Evolutionary conservation across 2,329 filamentous ascomycete species (phyloP).

Genomic region (Ampelomyces quisqualis): DNA sequence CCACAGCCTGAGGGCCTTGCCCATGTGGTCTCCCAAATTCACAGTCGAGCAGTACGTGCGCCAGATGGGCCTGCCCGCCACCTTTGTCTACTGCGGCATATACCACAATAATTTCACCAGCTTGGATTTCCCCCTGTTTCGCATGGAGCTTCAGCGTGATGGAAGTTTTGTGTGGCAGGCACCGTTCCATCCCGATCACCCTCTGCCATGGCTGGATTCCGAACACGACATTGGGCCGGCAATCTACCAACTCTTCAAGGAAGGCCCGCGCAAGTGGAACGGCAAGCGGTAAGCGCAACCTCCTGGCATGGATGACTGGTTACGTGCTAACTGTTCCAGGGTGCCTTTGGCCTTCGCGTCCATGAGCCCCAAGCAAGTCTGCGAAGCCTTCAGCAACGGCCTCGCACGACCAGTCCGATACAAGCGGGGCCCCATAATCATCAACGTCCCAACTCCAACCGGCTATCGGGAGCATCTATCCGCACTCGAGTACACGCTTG

Average conservation of each 20-base stretch:
- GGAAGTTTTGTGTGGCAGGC: constrained; percentile 91
- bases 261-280: constrained; percentile 83
- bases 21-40: constrained; percentile 90
- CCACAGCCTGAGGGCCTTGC: constrained; percentile 74
- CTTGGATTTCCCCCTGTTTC: constrained; percentile 87
- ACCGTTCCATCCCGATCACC: constrained; percentile 85
- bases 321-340: constrained; percentile 49
- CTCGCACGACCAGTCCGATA: constrained; percentile 78
- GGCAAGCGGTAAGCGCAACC: constrained; percentile 60
- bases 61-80: constrained; percentile 77
- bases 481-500: constrained; percentile 61
- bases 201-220: constrained; percentile 91
- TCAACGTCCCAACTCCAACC: constrained; percentile 80
- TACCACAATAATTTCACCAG: constrained; percentile 99
- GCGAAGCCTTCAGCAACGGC: constrained; percentile 74
- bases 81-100: constrained; percentile 93
- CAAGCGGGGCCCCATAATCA: constrained; percentile 73
- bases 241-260: constrained; percentile 91
- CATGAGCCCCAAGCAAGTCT: constrained; percentile 79
- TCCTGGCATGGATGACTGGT: constrained; percentile 15
- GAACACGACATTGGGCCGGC: constrained; percentile 95
- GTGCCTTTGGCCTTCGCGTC: constrained; percentile 91
- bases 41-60: constrained; percentile 89
- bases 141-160: constrained; percentile 83
- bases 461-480: constrained; percentile 89